These are phyloP conservation scores for Cordyceps cicadae DNA, from an alignment of 2,329 filamentous ascomycete species.

Conservation along the genomic window DNA sequence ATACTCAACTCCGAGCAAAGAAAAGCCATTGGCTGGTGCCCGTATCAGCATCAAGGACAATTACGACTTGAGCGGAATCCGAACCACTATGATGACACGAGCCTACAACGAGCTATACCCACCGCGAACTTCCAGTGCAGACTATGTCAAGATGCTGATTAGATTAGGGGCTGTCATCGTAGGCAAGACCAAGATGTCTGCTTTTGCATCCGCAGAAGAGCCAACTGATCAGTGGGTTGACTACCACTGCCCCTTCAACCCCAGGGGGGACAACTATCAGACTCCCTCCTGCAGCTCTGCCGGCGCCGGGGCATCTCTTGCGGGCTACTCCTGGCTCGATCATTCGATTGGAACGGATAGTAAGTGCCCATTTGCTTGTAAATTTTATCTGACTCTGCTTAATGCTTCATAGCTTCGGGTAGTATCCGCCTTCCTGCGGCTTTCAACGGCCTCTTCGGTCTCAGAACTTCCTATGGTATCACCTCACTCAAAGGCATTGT, in stretches of 20 bases:
- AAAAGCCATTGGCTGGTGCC: conserved; percentile 41
- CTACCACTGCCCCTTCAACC: conserved; percentile 21
- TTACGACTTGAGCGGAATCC: conserved; percentile 42
- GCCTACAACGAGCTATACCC: conserved; percentile 47
- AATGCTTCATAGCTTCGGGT: too few relatives aligned
- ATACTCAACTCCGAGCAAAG: conserved; percentile 31
- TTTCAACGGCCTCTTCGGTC: too few relatives aligned
- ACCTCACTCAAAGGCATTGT: too few relatives aligned
- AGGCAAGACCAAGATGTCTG: conserved; percentile 35
- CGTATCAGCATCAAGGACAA: conserved; percentile 51
- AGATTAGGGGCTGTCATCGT: conserved; percentile 45
- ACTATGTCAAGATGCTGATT: conserved; percentile 45
- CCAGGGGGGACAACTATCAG: conserved; percentile 22
- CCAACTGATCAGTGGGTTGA: conserved; percentile 38
- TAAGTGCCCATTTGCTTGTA: too few relatives aligned
- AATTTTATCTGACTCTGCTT: too few relatives aligned
- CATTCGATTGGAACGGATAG: conserved; percentile 16
- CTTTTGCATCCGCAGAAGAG: conserved; percentile 31
- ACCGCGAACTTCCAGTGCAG: conserved; percentile 35
- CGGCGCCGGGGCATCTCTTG: conserved; percentile 20
- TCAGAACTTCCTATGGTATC: too few relatives aligned
- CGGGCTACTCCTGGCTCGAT: conserved; percentile 24
- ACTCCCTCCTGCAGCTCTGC: conserved; percentile 20
- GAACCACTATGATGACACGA: conserved; percentile 43
- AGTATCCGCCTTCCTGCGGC: too few relatives aligned